These are phyloP conservation scores for Aspergillus vadensis DNA, from an alignment of 2,329 filamentous ascomycete genomes.

Conservation along the genomic window DNA sequence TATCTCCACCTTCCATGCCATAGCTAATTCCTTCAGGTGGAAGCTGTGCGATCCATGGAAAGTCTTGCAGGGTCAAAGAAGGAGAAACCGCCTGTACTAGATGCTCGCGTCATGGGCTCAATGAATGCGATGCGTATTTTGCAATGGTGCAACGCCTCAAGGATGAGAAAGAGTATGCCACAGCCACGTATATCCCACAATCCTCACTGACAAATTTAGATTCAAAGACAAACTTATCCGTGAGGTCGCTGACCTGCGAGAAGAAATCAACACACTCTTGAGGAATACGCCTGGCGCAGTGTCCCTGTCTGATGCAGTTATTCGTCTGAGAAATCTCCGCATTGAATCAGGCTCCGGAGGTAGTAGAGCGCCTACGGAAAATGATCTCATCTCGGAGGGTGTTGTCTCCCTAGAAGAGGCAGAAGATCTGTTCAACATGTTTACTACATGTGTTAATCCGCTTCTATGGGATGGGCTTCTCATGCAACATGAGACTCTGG, in stretches of 20 bases:
- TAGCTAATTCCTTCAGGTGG: too few relatives aligned
- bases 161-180: too few relatives aligned
- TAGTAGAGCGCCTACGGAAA: constrained; percentile 25
- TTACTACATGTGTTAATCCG: constrained; percentile 43
- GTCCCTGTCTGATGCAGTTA: constrained; percentile 32
- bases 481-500: constrained; percentile 31
- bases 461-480: constrained; percentile 48
- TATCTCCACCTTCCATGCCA: too few relatives aligned
- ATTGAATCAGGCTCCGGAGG: constrained; percentile 6
- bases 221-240: too few relatives aligned
- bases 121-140: too few relatives aligned
- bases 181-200: too few relatives aligned
- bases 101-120: too few relatives aligned
- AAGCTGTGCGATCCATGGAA: too few relatives aligned
- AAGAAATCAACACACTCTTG: constrained; percentile 46
- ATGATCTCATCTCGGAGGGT: constrained; percentile 47
- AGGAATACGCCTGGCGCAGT: constrained; percentile 18
- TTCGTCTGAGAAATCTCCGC: constrained; percentile 43
- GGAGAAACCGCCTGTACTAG: too few relatives aligned
- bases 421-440: constrained; percentile 47
- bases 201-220: too few relatives aligned
- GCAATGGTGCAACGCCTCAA: too few relatives aligned
- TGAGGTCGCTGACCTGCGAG: constrained; percentile 18
- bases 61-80: too few relatives aligned
- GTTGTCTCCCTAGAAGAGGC: constrained; percentile 43